A percentile compares a stretch with the other conserved stretches of the same genome.
Evolutionary conservation across 345 rosid species (phyloP).

Genomic region (Arabidopsis arenosa): DNA sequence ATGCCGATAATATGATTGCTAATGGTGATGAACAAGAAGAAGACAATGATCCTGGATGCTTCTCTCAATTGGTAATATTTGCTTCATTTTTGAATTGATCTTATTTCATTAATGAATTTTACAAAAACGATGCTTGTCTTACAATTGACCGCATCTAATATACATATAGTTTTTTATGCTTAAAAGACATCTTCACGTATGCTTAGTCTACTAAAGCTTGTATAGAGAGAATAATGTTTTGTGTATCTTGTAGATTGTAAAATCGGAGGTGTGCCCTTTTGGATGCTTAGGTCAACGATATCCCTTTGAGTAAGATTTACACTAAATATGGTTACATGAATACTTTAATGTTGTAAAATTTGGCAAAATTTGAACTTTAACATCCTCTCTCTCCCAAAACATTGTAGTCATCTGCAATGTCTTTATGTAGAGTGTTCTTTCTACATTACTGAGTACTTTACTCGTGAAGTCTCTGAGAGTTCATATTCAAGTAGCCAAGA

Average conservation of each 20-base stretch:
- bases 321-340: not conserved
- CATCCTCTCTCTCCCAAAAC: not conserved
- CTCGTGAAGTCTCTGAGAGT: not conserved
- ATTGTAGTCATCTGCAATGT: not conserved
- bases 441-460: not conserved
- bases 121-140: not conserved
- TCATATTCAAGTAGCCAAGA: not conserved
- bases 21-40: not conserved
- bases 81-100: not conserved
- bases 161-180: not conserved
- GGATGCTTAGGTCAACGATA: not conserved
- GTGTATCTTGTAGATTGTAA: not conserved
- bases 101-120: not conserved
- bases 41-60: not conserved
- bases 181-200: not conserved
- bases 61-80: not conserved
- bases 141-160: not conserved
- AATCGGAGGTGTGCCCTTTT: conserved; percentile 12
- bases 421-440: not conserved
- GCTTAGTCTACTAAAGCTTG: not conserved
- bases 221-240: not conserved
- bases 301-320: not conserved
- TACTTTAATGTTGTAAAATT: not conserved
- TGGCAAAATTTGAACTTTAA: not conserved
- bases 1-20: not conserved